These are phyloP conservation scores for Ramularia collo-cygni DNA, from an alignment of 2,329 filamentous ascomycete genomes.

Conservation along the genomic window DNA sequence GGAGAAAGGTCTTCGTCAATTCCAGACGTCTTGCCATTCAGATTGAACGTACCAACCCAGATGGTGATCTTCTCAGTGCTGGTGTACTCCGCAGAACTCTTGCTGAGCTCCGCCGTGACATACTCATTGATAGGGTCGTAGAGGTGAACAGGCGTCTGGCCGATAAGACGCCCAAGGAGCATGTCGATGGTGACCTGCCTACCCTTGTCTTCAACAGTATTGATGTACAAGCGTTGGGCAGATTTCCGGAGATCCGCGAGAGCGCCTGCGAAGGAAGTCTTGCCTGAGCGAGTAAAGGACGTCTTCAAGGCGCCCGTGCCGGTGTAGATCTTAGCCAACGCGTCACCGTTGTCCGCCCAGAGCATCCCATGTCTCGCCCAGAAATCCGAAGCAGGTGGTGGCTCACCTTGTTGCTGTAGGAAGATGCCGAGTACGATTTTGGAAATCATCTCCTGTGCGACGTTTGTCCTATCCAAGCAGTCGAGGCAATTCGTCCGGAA, in stretches of 20 bases:
- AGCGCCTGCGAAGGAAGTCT: slow-evolving; percentile 89
- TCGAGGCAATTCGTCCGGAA: slow-evolving; percentile 96
- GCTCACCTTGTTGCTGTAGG: slow-evolving; percentile 62
- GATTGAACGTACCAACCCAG: slow-evolving; percentile 84
- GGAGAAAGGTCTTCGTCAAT: slow-evolving; percentile 70
- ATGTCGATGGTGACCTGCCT: slow-evolving; percentile 93
- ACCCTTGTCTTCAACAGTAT: slow-evolving; percentile 92
- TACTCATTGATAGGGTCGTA: slow-evolving; percentile 94
- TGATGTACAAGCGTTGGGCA: slow-evolving; percentile 89
- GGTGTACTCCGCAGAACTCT: slow-evolving; percentile 63
- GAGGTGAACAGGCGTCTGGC: slow-evolving; percentile 74
- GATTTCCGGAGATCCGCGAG: slow-evolving; percentile 95
- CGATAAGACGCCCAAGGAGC: slow-evolving; percentile 78
- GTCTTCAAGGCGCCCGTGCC: slow-evolving; percentile 93
- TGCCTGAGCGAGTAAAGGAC: slow-evolving; percentile 87
- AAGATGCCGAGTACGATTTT: slow-evolving; percentile 88
- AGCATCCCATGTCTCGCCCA: slow-evolving; percentile 88
- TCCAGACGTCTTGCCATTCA: slow-evolving; percentile 80
- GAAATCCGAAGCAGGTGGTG: slow-evolving; percentile 64
- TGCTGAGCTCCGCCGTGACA: slow-evolving; percentile 68
- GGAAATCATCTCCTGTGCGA: slow-evolving; percentile 93
- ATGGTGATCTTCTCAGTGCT: slow-evolving; percentile 68
- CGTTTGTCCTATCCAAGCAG: slow-evolving; percentile 89
- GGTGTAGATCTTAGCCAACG: slow-evolving; percentile 89
- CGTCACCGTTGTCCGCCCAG: slow-evolving; percentile 97